A percentile compares a stretch with the other conserved stretches of the same genome.
These are phyloP conservation scores for Triticum aestivum DNA, from an alignment of 176 grass and related monocot genomes.

Conservation along the genomic window IWGSC_CS_RefSeq_v2.1 NC_057807.1:420321320-420321819, in stretches of 20 bases:
- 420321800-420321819: conserved; percentile 86
- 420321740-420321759: conserved; percentile 61
- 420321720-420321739: conserved; percentile 91
- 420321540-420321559: background rate
- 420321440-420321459: conserved; percentile 96
- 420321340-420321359: background rate
- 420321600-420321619: background rate
- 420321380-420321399: background rate
- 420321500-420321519: background rate
- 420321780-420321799: conserved; percentile 88
- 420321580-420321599: background rate
- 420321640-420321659: background rate
- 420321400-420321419: conserved; percentile 57
- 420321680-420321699: background rate
- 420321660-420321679: background rate
- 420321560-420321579: background rate
- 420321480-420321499: conserved; percentile 31
- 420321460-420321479: conserved; percentile 90
- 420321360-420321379: background rate
- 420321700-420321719: conserved; percentile 84
- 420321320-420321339: background rate
- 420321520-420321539: background rate
- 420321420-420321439: conserved; percentile 78
- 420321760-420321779: conserved; percentile 86
- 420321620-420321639: background rate